Evolutionary conservation across 2,329 filamentous ascomycete genomes (phyloP).

Genomic region (Chaetothyriales sp.): DNA sequence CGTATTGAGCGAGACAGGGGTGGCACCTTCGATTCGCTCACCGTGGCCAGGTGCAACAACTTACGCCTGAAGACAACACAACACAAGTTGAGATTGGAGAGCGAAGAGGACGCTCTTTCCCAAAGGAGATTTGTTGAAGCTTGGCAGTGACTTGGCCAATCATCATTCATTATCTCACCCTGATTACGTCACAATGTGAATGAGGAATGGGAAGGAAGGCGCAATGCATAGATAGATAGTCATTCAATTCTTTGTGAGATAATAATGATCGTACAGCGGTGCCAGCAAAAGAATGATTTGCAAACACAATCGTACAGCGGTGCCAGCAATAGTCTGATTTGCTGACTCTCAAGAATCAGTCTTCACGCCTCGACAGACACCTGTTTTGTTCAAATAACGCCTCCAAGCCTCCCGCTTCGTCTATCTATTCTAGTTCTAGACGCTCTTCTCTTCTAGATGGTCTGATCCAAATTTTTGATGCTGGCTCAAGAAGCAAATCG

Average conservation of each 20-base stretch:
- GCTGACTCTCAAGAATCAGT: background rate
- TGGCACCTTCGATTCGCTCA: background rate
- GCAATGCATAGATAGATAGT: too few species aligned
- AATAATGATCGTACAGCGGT: too few species aligned
- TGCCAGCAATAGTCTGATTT: too few species aligned
- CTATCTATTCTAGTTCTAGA: background rate
- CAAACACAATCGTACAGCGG: too few species aligned
- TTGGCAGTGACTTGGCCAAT: background rate
- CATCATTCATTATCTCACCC: background rate
- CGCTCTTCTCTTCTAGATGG: too few species aligned
- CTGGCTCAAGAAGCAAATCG: slow-evolving; percentile 32
- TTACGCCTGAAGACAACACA: background rate
- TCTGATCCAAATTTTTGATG: background rate
- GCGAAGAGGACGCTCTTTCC: too few species aligned
- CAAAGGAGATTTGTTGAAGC: background rate
- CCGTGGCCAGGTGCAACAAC: background rate
- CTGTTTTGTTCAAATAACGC: background rate
- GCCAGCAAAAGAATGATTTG: too few species aligned
- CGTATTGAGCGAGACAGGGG: background rate
- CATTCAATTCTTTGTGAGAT: too few species aligned
- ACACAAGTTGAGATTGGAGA: too few species aligned
- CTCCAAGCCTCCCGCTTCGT: background rate
- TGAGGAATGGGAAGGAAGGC: too few species aligned
- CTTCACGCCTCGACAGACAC: too few species aligned
- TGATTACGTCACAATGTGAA: too few species aligned